Conservation (phyloP, 257 asterid genomes). For the Solanum commersonii region DNA sequence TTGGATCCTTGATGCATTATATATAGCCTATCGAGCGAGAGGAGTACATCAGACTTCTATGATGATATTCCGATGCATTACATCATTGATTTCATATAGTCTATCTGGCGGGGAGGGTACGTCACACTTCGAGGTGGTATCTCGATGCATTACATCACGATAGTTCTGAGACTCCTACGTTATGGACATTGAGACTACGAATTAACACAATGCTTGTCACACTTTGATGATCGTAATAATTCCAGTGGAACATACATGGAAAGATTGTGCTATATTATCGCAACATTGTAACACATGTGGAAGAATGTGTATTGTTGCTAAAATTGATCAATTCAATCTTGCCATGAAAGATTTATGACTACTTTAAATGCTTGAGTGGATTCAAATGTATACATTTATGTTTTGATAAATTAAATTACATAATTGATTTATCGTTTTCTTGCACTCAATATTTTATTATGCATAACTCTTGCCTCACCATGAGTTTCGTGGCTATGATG, state of each 20-base stretch:
- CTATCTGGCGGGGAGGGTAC: not conserved
- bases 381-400: not conserved
- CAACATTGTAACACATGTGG: not conserved
- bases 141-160: not conserved
- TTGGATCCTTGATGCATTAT: not conserved
- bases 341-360: not conserved
- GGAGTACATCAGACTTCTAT: not conserved
- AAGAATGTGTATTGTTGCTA: not conserved
- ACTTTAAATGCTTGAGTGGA: not conserved
- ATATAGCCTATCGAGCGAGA: not conserved
- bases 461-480: not conserved
- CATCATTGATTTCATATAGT: not conserved
- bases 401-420: not conserved
- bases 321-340: not conserved
- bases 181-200: not conserved
- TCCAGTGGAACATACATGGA: not conserved
- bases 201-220: not conserved
- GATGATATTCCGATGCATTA: not conserved
- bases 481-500: not conserved
- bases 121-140: not conserved
- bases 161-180: not conserved
- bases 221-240: not conserved
- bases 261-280: not conserved
- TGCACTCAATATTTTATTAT: not conserved
- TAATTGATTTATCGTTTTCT: not conserved